Conservation (phyloP, 176 grass and related monocot genomes). For the Carex myosuroides region DNA sequence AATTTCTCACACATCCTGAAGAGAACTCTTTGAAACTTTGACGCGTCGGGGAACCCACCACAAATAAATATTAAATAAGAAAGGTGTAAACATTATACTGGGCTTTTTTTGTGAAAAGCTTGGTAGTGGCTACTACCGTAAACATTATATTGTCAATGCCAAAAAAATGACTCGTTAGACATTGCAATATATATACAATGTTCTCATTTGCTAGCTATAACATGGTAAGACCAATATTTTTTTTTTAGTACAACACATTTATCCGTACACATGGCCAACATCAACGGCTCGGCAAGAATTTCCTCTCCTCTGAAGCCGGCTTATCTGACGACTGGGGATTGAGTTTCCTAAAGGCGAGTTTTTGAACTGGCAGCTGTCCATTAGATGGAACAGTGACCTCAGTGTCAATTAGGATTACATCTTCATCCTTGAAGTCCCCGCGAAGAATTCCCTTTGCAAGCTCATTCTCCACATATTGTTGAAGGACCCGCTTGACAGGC, state of each 20-base stretch:
- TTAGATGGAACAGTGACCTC: slow-evolving; percentile 63
- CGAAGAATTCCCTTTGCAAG: slow-evolving; percentile 84
- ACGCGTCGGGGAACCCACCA: background rate
- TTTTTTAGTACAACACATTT: background rate
- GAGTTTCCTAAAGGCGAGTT: slow-evolving; percentile 54
- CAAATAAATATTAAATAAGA: background rate
- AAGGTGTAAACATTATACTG: background rate
- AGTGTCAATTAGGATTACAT: slow-evolving; percentile 61
- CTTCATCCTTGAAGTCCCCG: slow-evolving; percentile 84
- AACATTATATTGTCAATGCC: background rate
- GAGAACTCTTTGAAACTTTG: background rate
- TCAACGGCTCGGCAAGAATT: slow-evolving; percentile 46
- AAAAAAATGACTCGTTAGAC: background rate
- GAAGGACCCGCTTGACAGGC: slow-evolving; percentile 87
- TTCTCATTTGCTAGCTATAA: slow-evolving; percentile 5
- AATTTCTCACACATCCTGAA: background rate
- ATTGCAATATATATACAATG: background rate
- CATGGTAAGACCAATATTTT: background rate
- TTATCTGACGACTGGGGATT: slow-evolving; percentile 5
- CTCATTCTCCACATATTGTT: slow-evolving; percentile 90
- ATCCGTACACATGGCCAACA: background rate
- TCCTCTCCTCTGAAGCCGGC: slow-evolving; percentile 37
- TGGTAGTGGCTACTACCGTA: no score
- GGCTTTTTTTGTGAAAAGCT: no score
- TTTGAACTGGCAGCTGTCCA: slow-evolving; percentile 74